Conservation (phyloP, 345 rosid genomes). For the Ceriops decandra region DNA sequence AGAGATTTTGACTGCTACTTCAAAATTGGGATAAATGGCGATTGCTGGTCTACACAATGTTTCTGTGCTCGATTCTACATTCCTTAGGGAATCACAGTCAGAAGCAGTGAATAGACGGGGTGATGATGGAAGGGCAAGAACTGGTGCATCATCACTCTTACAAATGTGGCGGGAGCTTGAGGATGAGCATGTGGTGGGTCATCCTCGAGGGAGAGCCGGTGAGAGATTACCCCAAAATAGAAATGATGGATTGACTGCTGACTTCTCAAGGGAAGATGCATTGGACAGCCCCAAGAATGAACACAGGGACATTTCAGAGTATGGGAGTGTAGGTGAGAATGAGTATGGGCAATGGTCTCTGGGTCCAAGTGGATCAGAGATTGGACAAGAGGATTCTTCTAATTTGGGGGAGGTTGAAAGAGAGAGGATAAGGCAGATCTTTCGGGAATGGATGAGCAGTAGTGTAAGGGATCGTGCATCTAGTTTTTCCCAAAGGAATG, state of each 20-base stretch:
- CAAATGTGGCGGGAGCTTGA: constrained; percentile 91
- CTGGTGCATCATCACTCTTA: constrained; percentile 68
- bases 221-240: constrained; percentile 45
- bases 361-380: constrained; percentile 42
- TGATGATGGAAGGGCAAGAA: constrained; percentile 54
- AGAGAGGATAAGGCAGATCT: constrained; percentile 82
- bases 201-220: constrained; percentile 45
- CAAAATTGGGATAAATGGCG: constrained; percentile 52
- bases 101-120: constrained; percentile 46
- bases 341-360: constrained; percentile 57
- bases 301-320: constrained; percentile 38
- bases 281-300: constrained; percentile 40
- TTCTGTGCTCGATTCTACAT: constrained; percentile 65
- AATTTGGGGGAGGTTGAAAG: constrained; percentile 76
- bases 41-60: constrained; percentile 77
- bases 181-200: constrained; percentile 78
- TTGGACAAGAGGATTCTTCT: constrained; percentile 53
- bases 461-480: constrained; percentile 52
- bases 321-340: constrained; percentile 42
- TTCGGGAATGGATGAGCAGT: constrained; percentile 76
- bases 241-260: constrained; percentile 36
- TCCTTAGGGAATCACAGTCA: constrained; percentile 63
- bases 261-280: constrained; percentile 32
- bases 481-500: constrained; percentile 38
- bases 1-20: constrained; percentile 17